Evolutionary conservation across 2,329 filamentous ascomycete species (phyloP), one percentile per base, ranked within the genome.

Genomic region (Ascochyta fabae): DNA sequence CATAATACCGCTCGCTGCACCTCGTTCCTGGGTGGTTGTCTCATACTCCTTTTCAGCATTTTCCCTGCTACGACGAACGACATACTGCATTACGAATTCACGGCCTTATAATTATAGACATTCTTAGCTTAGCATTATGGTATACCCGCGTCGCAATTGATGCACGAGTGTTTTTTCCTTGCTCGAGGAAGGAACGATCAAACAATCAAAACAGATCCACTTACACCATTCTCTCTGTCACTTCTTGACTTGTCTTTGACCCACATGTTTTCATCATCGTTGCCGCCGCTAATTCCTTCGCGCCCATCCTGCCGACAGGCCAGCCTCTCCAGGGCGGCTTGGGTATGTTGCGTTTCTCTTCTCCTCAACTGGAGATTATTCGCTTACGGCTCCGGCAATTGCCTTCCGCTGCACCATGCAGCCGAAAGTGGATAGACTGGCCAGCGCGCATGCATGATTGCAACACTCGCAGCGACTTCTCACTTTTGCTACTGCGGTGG

Each of bases 401-500:
- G n/a, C 27, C 43, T 47, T 47, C 53, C 53, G 53, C 47, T 56
- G 53, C 47, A 56, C 33, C 19, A 23, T 4, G 53, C 51, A 56
- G 31, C 53, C 43, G n/a, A 39, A 56, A 51, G 22, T 19, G 26
- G 53, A 27, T 24, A 50, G 38, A 35, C 47, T 34, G 33, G 26
- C 33, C 38, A 51, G 51, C 38, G 26, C 43, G 47, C 53, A 56
- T 50, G 46, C 45, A 40, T 34, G 35, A 41, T 24, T 38, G 31
- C 43, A 47, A 56, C 42, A 47, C 38, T 48, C 33, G 53, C 53
- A 56, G 53, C 47, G 53, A 56, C n/a, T 42, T 56, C 47, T 50
- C 53, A 56, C 42, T 43, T 50, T 42, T 42, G 46, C 36, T 39
- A 19, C 39, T 39, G 47, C 47, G 6, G 26, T 38, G 13, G 41